phyloP scores from a whole-genome alignment of 768 basidiomycete genomes.

The Pulveroboletus sp. region DNA sequence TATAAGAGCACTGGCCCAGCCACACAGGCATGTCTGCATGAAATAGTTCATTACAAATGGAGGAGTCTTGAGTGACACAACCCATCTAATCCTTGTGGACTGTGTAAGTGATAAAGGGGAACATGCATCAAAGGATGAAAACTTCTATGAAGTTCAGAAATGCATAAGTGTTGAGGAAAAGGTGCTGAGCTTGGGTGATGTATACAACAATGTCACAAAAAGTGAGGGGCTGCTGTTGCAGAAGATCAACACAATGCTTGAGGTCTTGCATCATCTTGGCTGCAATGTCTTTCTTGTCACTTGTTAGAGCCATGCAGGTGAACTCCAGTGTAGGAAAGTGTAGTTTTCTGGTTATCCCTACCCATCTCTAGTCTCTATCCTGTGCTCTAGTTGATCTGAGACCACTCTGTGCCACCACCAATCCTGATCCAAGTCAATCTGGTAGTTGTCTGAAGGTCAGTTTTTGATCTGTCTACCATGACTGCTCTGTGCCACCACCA shows the following conservation, averaged over 20 bases:
- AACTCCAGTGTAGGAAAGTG: too few species aligned
- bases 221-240: not conserved
- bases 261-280: not conserved
- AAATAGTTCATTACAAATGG: not conserved
- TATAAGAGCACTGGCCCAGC: not conserved
- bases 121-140: not conserved
- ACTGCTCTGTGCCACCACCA: too few species aligned
- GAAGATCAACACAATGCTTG: not conserved
- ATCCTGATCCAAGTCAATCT: too few species aligned
- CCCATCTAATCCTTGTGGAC: not conserved
- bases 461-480: too few species aligned
- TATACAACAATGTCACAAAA: not conserved
- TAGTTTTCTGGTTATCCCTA: too few species aligned
- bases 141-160: not conserved
- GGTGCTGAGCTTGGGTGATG: slow-evolving; percentile 1
- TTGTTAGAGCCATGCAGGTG: too few species aligned
- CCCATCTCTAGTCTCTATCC: too few species aligned
- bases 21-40: not conserved
- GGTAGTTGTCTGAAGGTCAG: too few species aligned
- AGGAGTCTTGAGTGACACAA: not conserved
- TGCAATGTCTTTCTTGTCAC: not conserved
- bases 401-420: too few species aligned
- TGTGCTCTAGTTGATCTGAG: too few species aligned
- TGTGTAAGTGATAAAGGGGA: not conserved
- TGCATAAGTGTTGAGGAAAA: slow-evolving; percentile 1